Percentiles rank a stretch among this genome's conserved stretches.
Evolutionary conservation across 768 basidiomycete genomes (phyloP).

Genomic region (Leccinum olivaceopallidum): DNA sequence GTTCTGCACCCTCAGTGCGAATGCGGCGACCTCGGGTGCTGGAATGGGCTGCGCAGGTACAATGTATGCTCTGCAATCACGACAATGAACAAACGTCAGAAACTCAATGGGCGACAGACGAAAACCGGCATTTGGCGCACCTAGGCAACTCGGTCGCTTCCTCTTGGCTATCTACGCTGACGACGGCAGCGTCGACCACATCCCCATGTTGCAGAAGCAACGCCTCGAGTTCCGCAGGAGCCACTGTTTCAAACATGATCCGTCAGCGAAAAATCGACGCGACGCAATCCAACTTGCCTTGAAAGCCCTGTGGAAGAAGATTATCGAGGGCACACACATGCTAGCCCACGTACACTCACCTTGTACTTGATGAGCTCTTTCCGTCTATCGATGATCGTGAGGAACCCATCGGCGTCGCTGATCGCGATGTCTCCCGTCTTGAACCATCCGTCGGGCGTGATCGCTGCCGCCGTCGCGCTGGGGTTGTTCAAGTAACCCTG

Average conservation of each 20-base stretch:
- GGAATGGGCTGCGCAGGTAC: slow-evolving; percentile 30
- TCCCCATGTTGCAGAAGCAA: slow-evolving; percentile 73
- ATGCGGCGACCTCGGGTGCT: slow-evolving; percentile 26
- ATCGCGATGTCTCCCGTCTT: slow-evolving; percentile 85
- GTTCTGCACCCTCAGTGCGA: slow-evolving; percentile 50
- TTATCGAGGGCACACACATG: not conserved
- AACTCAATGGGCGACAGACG: not conserved
- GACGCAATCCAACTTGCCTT: slow-evolving; percentile 45
- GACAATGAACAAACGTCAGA: not conserved
- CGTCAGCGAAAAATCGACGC: not conserved
- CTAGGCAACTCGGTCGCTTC: slow-evolving; percentile 84
- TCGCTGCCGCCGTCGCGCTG: slow-evolving; percentile 64
- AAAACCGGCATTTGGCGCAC: slow-evolving; percentile 29
- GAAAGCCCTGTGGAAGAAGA: slow-evolving; percentile 59
- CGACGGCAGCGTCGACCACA: slow-evolving; percentile 78
- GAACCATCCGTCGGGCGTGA: slow-evolving; percentile 79
- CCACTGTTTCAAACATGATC: slow-evolving; percentile 45
- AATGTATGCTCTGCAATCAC: slow-evolving; percentile 43
- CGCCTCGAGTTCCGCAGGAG: slow-evolving; percentile 84
- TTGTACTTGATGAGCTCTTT: slow-evolving; percentile 83
- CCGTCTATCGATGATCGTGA: slow-evolving; percentile 69
- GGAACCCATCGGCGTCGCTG: slow-evolving; percentile 68
- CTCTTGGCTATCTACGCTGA: slow-evolving; percentile 64
- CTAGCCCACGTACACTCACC: slow-evolving; percentile 22
- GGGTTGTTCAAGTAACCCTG: slow-evolving; percentile 78